Evolutionary conservation across 2,329 filamentous ascomycete genomes (phyloP).

Genomic region (Pyrenochaeta sp.): DNA sequence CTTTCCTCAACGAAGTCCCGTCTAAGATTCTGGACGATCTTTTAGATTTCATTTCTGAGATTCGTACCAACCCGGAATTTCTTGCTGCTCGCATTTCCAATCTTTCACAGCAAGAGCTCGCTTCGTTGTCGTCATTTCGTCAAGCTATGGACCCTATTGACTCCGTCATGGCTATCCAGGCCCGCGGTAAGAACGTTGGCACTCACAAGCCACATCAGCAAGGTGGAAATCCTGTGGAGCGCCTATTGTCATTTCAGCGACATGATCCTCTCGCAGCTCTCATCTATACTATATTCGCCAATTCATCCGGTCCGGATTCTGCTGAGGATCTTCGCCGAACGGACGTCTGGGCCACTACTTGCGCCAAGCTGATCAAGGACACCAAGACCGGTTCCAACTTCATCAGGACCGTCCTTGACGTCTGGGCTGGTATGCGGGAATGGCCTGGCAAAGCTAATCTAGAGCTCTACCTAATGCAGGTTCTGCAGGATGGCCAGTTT

Average conservation of each 20-base stretch:
- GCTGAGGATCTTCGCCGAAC: constrained; percentile 81
- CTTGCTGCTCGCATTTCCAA: constrained; percentile 81
- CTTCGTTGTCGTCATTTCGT: constrained; percentile 79
- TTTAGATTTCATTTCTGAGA: constrained; percentile 78
- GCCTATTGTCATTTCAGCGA: constrained; percentile 86
- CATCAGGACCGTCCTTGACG: constrained; percentile 82
- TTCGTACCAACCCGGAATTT: constrained; percentile 88
- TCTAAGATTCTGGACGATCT: constrained; percentile 77
- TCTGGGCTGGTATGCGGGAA: constrained; percentile 85
- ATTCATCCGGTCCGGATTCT: constrained; percentile 81
- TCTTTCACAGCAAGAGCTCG: constrained; percentile 78
- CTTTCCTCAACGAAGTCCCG: constrained; percentile 73
- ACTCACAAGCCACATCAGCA: constrained; percentile 60
- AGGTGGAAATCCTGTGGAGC: constrained; percentile 74
- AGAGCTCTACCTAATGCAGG: constrained; percentile 94
- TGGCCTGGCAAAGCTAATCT: constrained; percentile 91
- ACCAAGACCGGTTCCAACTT: constrained; percentile 79
- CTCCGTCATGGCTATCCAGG: constrained; percentile 78
- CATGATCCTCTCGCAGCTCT: constrained; percentile 86
- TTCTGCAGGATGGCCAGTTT: constrained; percentile 91
- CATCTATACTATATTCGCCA: constrained; percentile 88
- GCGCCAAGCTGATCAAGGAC: constrained; percentile 81
- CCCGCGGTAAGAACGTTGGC: constrained; percentile 59
- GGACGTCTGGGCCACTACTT: constrained; percentile 87
- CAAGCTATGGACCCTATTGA: constrained; percentile 82